Percentiles rank a stretch among this genome's conserved stretches.
Conservation (phyloP, 2,329 filamentous ascomycete species). For the Aspergillus udagawae region DNA sequence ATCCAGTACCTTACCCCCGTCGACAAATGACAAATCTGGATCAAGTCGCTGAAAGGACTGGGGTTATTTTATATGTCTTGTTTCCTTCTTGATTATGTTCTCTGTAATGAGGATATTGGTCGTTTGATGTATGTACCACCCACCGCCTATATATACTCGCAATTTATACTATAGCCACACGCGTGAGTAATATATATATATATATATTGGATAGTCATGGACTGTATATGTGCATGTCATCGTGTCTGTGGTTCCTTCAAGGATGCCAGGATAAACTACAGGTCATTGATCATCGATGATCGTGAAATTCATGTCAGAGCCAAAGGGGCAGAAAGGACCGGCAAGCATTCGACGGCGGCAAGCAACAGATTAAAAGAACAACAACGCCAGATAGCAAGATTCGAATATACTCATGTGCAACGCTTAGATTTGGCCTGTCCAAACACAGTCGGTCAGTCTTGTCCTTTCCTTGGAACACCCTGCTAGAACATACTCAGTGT, state of each 20-base stretch:
- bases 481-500: slow-evolving; percentile 52
- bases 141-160: no score
- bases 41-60: no score
- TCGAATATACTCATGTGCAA: background rate
- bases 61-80: no score
- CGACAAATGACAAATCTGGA: no score
- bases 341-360: background rate
- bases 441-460: slow-evolving; percentile 1
- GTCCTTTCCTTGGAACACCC: background rate
- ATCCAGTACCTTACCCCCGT: no score
- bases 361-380: background rate
- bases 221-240: background rate
- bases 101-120: background rate
- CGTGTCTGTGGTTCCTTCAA: background rate
- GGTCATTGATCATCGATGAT: background rate
- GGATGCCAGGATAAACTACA: background rate
- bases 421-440: slow-evolving; percentile 17
- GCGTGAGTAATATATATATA: background rate
- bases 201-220: background rate
- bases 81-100: no score
- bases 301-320: background rate
- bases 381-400: background rate
- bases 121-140: no score
- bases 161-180: background rate
- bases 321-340: background rate